phyloP scores from a whole-genome alignment of 441 rosid species.

The Omphalea diandra region DNA sequence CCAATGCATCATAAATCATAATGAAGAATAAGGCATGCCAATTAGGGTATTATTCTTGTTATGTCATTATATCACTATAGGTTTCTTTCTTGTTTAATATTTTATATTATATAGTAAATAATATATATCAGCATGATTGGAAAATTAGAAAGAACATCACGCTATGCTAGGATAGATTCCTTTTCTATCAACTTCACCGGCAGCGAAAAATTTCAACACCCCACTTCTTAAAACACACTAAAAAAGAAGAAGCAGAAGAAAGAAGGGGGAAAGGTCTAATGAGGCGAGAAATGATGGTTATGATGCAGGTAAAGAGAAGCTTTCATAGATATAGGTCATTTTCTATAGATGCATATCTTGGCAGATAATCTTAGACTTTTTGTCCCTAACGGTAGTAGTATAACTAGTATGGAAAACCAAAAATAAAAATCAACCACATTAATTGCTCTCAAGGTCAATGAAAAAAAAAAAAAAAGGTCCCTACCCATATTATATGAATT shows the following conservation, averaged over 20 bases:
- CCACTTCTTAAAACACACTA: constrained; percentile 8
- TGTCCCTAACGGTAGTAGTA: not conserved
- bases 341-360: constrained; percentile 5
- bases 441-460: not conserved
- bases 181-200: constrained; percentile 17
- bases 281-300: constrained; percentile 7
- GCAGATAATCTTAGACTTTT: constrained; percentile 3
- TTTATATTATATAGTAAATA: not conserved
- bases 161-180: constrained; percentile 7
- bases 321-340: constrained; percentile 26
- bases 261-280: not conserved
- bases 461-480: not conserved
- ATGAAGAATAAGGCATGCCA: constrained; percentile 11
- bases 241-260: not conserved
- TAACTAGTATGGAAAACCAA: not conserved
- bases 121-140: no score
- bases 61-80: not conserved
- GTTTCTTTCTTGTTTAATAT: not conserved
- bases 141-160: not conserved
- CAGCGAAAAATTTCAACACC: constrained; percentile 15
- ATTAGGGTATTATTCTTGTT: not conserved
- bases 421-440: not conserved
- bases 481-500: no score
- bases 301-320: constrained; percentile 26
- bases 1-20: constrained; percentile 2